Percentiles rank a stretch among this genome's conserved stretches.
Conservation (phyloP, 495 filamentous ascomycete genomes). For the Cetradonia linearis region DNA sequence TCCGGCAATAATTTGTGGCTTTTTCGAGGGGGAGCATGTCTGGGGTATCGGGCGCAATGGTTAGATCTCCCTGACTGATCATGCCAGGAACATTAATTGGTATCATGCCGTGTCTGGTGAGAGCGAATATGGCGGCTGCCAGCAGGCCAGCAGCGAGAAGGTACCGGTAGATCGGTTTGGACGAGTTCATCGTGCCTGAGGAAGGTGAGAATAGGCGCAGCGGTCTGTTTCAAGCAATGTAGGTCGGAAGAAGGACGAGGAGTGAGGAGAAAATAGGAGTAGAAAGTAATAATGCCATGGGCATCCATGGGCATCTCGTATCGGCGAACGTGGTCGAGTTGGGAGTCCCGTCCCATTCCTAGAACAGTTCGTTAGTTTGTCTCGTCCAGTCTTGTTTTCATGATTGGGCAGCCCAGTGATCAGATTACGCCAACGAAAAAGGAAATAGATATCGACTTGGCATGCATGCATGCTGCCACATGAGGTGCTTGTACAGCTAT, state of each 20-base stretch:
- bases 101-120: neutral
- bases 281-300: no score
- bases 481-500: no score
- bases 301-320: no score
- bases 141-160: neutral
- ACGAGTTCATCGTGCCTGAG: neutral
- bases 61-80: neutral
- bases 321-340: no score
- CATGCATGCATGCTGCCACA: no score
- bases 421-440: no score
- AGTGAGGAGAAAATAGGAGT: neutral
- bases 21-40: conserved; percentile 12
- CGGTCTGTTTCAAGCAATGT: neutral
- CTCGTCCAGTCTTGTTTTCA: no score
- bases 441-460: no score
- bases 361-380: no score
- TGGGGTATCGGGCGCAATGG: neutral
- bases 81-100: neutral
- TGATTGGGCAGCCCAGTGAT: no score
- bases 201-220: neutral
- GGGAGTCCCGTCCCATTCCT: no score
- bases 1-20: conserved; percentile 18
- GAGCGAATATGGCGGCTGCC: neutral
- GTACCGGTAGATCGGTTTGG: neutral
- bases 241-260: neutral